These are phyloP conservation scores for Globisporangium paroecandrum DNA, from an alignment of 352 stramenopile genomes.

Conservation along the genomic window DNA sequence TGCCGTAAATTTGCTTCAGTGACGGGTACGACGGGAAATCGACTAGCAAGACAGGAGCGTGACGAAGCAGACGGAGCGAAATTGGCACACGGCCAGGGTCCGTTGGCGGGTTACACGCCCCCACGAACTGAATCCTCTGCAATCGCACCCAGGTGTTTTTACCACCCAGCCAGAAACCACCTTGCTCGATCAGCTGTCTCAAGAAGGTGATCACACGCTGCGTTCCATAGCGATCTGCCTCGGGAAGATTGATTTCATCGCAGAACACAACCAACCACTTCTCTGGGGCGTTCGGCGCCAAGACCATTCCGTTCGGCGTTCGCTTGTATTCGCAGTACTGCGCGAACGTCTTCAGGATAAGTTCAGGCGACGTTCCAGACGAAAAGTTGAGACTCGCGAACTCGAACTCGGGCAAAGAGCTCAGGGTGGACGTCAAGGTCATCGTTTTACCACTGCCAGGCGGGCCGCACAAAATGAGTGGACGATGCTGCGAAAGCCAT, in stretches of 20 bases:
- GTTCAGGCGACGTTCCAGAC: slow-evolving; percentile 96
- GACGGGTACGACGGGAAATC: slow-evolving; percentile 97
- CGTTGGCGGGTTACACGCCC: slow-evolving; percentile 99
- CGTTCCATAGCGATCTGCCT: slow-evolving; percentile 98
- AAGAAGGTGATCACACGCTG: slow-evolving; percentile 99
- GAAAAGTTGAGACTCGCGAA: slow-evolving; percentile 99
- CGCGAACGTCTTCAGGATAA: slow-evolving; percentile 98
- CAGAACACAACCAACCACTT: slow-evolving; percentile 99
- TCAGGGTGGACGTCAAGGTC: slow-evolving; percentile 97
- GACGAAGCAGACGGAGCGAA: slow-evolving; percentile 96
- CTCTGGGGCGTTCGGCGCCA: slow-evolving; percentile 92
- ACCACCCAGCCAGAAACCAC: slow-evolving; percentile 85
- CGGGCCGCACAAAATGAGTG: slow-evolving; percentile 97
- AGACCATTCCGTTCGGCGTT: slow-evolving; percentile 94
- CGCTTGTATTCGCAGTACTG: slow-evolving; percentile 99
- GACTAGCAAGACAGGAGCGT: slow-evolving; percentile 98
- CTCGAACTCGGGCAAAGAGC: slow-evolving; percentile 97
- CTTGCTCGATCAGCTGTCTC: slow-evolving; percentile 97
- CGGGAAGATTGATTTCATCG: slow-evolving; percentile 99
- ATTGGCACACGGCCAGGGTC: slow-evolving; percentile 97
- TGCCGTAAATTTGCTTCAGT: slow-evolving; percentile 98
- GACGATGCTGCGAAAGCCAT: slow-evolving; percentile 96
- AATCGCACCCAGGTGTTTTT: slow-evolving; percentile 91
- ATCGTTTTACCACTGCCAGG: slow-evolving; percentile 99
- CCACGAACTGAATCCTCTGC: slow-evolving; percentile 95